These are phyloP conservation scores for Dactylella cylindrospora DNA, from an alignment of 2,329 filamentous ascomycete genomes.

Conservation along the genomic window DNA sequence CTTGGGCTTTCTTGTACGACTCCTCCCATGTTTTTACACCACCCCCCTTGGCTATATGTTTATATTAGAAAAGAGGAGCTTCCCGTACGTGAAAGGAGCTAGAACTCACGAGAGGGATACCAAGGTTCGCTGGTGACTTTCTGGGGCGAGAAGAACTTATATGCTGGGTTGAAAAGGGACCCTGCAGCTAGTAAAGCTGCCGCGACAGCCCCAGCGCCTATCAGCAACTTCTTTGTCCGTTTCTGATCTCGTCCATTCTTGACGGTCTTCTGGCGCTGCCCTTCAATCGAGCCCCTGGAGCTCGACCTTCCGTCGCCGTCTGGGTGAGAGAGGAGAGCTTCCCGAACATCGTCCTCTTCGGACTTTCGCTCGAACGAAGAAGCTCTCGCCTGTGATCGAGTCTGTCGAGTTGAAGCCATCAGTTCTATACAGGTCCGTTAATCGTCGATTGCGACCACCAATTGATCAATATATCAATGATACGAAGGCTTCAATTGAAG, in stretches of 20 bases:
- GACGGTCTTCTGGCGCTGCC: conserved; percentile 3
- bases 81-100: too few species aligned
- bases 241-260: conserved; percentile 6
- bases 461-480: not conserved
- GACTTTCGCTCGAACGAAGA: conserved; percentile 12
- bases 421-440: too few species aligned
- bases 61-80: not conserved
- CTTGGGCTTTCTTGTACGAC: conserved; percentile 19
- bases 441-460: not conserved
- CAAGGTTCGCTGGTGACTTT: conserved; percentile 60
- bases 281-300: conserved; percentile 16
- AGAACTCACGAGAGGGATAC: conserved; percentile 46
- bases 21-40: conserved; percentile 12
- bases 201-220: conserved; percentile 8
- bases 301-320: conserved; percentile 3
- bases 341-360: conserved; percentile 14
- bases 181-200: conserved; percentile 9
- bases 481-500: too few species aligned
- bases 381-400: conserved; percentile 9
- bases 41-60: conserved; percentile 17
- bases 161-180: conserved; percentile 52
- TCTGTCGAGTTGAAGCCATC: conserved; percentile 26
- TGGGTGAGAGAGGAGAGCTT: conserved; percentile 12
- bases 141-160: conserved; percentile 67
- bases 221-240: conserved; percentile 5